Evolutionary conservation across 805 yeast species (phyloP), one percentile per base, ranked within the genome.

Genomic region (Starmerella floricola): DNA sequence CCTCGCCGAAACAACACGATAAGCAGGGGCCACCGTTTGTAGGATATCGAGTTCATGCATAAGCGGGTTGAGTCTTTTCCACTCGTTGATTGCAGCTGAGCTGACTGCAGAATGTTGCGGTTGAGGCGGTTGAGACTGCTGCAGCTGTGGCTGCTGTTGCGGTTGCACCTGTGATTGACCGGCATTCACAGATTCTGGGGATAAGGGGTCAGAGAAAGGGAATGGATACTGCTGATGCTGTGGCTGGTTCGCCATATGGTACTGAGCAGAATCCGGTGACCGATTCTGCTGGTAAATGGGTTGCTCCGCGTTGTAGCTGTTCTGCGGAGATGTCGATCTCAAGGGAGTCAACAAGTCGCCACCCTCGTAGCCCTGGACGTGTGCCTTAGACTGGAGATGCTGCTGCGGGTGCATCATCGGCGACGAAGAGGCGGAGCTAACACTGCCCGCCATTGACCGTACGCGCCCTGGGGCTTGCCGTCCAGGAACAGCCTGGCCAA

Each of bases 1-100:
- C n/a, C 51, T 40, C 20, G 42, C 36, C 19, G 37, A 41, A 8
- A 38, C 33, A 31, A 35, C 31, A 6, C 54, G 37, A 23, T 35
- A 31, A 1, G 50, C 38, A 4, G 53, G 49, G 1, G 46, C 45
- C 41, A 46, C 31, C 16, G 24, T 8, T 21, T 38, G 37, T 28
- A 38, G 29, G 26, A 40, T 35, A 18, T 41, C 52, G 29, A 48
- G 49, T 44, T 49, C 52, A 36, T 50, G 53, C 31, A 42, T 47
- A 15, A 47, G 40, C n/a, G 54, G 53, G 32, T 48, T 50, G 16
- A 48, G 36, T 15, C 44, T 50, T 13, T 35, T 34, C 49, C 51
- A 47, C 12, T 38, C 43, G 19, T 28, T 36, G 21, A 42, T 21
- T 4, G 11, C 13, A 17, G 19, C 17, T 4, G 24, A 16, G 17